phyloP scores from a whole-genome alignment of 2,329 filamentous ascomycete species.

The Sporothrix euskadiensis region DNA sequence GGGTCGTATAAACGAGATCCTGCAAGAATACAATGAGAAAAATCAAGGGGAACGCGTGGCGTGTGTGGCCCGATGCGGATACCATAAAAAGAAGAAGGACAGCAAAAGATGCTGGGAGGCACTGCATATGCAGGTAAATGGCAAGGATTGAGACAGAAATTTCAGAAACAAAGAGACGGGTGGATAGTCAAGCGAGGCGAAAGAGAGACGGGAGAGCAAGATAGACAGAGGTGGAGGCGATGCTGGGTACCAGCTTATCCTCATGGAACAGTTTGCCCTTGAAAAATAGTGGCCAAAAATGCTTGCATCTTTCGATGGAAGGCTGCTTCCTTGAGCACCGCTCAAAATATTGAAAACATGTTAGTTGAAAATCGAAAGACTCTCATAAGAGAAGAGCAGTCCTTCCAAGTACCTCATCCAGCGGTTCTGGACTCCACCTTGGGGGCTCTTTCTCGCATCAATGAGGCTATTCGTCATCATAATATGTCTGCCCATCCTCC shows the following conservation, averaged over 20 bases:
- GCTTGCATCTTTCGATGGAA: not conserved
- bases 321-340: not conserved
- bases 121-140: not conserved
- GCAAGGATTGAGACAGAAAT: not conserved
- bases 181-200: not conserved
- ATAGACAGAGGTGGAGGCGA: not conserved
- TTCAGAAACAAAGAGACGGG: conserved; percentile 4
- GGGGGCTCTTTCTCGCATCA: not conserved
- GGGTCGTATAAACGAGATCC: conserved; percentile 19
- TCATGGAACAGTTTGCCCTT: not conserved
- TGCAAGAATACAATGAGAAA: not conserved
- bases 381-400: not conserved
- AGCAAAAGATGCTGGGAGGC: not conserved
- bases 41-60: not conserved
- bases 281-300: not conserved
- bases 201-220: conserved; percentile 3
- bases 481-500: not conserved
- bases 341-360: not conserved
- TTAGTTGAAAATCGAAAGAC: not conserved
- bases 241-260: not conserved
- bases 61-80: conserved; percentile 2
- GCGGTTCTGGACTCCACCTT: not conserved
- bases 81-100: not conserved
- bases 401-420: not conserved
- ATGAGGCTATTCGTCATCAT: conserved; percentile 17